Percentiles rank a stretch among this genome's conserved stretches.
Evolutionary conservation across 768 basidiomycete genomes (phyloP).

Genomic region (Pulveroboletus sp.): DNA sequence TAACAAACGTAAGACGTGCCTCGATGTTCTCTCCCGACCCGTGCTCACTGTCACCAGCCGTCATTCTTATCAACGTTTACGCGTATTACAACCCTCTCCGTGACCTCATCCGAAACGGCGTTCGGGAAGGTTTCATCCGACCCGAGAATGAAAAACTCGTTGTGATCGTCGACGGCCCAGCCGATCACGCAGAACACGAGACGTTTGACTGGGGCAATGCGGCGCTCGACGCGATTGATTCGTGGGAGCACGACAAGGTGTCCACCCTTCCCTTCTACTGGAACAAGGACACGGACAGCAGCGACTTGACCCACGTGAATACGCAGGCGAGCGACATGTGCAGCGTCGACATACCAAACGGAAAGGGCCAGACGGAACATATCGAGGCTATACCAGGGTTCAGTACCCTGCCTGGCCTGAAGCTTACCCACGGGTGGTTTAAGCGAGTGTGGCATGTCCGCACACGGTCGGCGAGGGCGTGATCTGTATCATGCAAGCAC

Average conservation of each 20-base stretch:
- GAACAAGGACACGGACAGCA: conserved; percentile 38
- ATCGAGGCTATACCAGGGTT: conserved; percentile 21
- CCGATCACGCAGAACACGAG: conserved; percentile 46
- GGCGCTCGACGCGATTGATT: conserved; percentile 56
- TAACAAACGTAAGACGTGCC: conserved; percentile 58
- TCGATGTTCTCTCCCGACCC: background rate
- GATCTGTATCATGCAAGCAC: conserved; percentile 5
- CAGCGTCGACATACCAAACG: background rate
- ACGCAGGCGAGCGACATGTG: background rate
- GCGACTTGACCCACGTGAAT: conserved; percentile 22
- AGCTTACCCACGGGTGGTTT: conserved; percentile 27
- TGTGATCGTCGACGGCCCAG: conserved; percentile 71
- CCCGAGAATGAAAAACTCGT: conserved; percentile 57
- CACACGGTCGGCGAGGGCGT: conserved; percentile 19
- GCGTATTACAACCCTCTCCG: conserved; percentile 83
- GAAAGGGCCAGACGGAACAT: conserved; percentile 17
- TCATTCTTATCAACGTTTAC: conserved; percentile 82
- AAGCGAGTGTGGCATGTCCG: conserved; percentile 33
- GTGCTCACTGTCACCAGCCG: conserved; percentile 43
- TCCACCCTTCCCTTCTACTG: conserved; percentile 43
- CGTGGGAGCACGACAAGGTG: conserved; percentile 45
- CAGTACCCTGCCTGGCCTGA: conserved; percentile 19
- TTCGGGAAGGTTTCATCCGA: conserved; percentile 72
- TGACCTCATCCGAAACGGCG: conserved; percentile 60
- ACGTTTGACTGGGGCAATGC: conserved; percentile 76